Evolutionary conservation across 2,329 filamentous ascomycete species (phyloP).

Genomic region (Alternaria novae-zelandiae): DNA sequence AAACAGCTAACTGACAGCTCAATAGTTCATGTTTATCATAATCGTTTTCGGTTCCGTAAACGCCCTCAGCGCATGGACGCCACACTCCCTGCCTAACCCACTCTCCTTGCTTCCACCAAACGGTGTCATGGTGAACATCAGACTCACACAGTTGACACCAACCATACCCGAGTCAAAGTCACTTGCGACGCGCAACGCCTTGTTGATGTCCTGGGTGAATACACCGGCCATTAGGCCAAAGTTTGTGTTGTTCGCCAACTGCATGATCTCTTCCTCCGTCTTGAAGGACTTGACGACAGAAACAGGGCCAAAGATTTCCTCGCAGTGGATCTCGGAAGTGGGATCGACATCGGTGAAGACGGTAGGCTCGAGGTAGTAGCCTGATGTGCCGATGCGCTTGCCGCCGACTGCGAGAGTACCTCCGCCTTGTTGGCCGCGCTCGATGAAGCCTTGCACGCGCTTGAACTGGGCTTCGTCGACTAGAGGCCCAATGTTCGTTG

Average conservation of each 20-base stretch:
- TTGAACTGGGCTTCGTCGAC: constrained; percentile 45
- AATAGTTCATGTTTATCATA: constrained; percentile 53
- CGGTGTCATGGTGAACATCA: constrained; percentile 50
- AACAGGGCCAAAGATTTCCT: constrained; percentile 51
- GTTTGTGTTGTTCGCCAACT: constrained; percentile 47
- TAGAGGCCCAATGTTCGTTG: constrained; percentile 43
- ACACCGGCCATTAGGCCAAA: constrained; percentile 49
- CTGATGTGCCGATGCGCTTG: constrained; percentile 37
- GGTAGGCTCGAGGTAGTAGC: constrained; percentile 45
- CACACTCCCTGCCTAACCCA: constrained; percentile 58
- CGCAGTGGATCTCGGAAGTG: constrained; percentile 43
- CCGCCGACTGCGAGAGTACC: constrained; percentile 45
- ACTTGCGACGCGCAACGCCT: constrained; percentile 39
- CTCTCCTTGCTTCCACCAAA: constrained; percentile 61
- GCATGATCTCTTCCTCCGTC: constrained; percentile 49
- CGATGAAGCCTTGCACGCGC: constrained; percentile 45
- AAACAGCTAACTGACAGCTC: neutral
- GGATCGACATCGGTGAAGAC: constrained; percentile 45
- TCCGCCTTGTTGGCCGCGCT: constrained; percentile 38
- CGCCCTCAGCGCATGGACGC: constrained; percentile 55
- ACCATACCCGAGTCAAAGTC: constrained; percentile 46
- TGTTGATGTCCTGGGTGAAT: constrained; percentile 50
- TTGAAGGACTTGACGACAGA: constrained; percentile 45
- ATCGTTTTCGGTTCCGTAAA: constrained; percentile 61
- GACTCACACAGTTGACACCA: constrained; percentile 42